phyloP scores from a whole-genome alignment of 306 rosid species.

The barrel medic (Medicago truncatula) region DNA sequence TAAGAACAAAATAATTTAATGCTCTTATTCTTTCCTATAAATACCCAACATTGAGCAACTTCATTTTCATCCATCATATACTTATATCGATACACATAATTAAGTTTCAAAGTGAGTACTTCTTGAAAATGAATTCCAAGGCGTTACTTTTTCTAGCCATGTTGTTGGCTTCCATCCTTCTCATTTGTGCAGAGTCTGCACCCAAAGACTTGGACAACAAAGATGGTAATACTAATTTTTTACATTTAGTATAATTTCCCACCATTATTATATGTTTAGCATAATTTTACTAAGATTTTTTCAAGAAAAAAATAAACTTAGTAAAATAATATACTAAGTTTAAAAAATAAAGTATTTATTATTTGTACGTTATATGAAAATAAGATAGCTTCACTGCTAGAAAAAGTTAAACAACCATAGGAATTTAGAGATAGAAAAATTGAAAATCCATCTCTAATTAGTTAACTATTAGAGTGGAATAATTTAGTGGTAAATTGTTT shows the following conservation, averaged over 20 bases:
- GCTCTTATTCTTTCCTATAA: not conserved
- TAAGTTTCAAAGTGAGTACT: not conserved
- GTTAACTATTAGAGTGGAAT: no score
- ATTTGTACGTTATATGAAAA: no score
- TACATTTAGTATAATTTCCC: not conserved
- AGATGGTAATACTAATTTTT: not conserved
- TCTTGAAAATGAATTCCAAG: not conserved
- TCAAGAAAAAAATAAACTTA: no score
- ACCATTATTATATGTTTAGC: not conserved
- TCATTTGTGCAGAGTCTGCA: not conserved
- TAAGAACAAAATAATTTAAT: not conserved
- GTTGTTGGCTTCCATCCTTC: constrained; percentile 11
- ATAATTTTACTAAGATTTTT: no score
- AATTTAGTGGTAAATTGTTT: no score
- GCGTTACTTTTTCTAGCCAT: not conserved
- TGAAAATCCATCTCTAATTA: no score
- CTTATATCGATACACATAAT: not conserved
- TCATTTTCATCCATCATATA: not conserved
- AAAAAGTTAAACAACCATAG: no score
- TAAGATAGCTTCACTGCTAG: not conserved
- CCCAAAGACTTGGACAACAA: not conserved
- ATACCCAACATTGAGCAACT: not conserved
- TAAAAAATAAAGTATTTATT: no score
- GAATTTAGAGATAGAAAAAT: no score
- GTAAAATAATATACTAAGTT: no score